These are phyloP conservation scores for Aureobasidium sp. DNA, from an alignment of 2,329 filamentous ascomycete species.

Conservation along the genomic window DNA sequence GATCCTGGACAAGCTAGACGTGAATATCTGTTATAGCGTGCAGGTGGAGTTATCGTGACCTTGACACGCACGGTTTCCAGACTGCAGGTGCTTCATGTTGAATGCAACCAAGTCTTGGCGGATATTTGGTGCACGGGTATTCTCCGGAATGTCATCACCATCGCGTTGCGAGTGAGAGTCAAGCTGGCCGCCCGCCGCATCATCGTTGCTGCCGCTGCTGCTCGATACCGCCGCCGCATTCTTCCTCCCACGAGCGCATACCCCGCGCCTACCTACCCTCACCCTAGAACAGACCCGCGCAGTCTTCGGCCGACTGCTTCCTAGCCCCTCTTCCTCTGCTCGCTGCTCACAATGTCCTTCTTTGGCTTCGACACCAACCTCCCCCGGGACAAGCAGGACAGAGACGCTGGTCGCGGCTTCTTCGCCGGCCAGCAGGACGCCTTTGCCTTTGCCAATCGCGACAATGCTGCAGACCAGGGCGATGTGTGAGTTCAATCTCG, in stretches of 20 bases:
- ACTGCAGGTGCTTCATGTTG: background rate
- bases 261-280: background rate
- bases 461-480: constrained; percentile 50
- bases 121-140: background rate
- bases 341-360: constrained; percentile 60
- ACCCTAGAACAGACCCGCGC: background rate
- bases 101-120: background rate
- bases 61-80: background rate
- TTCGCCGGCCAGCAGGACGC: constrained; percentile 71
- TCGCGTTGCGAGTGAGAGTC: background rate
- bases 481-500: constrained; percentile 45
- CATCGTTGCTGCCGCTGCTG: background rate
- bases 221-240: constrained; percentile 2
- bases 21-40: background rate
- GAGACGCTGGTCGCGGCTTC: constrained; percentile 51
- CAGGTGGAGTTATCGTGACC: background rate
- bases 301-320: constrained; percentile 3
- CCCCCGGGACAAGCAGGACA: constrained; percentile 50
- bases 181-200: background rate
- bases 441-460: constrained; percentile 71
- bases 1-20: background rate
- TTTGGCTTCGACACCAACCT: constrained; percentile 76
- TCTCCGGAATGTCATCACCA: constrained; percentile 6
- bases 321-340: background rate
- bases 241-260: background rate